phyloP scores from a whole-genome alignment of 768 basidiomycete genomes.

The Sistotremastrum niveocremeum region DNA sequence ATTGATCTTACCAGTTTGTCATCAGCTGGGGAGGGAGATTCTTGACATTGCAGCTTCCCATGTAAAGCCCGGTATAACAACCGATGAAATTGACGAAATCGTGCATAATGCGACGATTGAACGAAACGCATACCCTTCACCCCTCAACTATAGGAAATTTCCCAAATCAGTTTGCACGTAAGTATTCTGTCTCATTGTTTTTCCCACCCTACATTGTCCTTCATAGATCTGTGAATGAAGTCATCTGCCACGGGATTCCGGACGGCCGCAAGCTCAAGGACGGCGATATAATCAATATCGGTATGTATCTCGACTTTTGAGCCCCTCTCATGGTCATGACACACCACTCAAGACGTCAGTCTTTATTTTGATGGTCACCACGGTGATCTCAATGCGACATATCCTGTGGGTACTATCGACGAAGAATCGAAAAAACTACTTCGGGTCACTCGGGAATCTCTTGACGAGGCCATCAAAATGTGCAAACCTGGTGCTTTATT shows the following conservation, averaged over 20 bases:
- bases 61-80: constrained; percentile 84
- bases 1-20: neutral
- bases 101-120: constrained; percentile 88
- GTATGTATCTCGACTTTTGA: constrained; percentile 24
- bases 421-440: constrained; percentile 77
- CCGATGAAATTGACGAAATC: constrained; percentile 87
- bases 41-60: constrained; percentile 82
- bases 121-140: constrained; percentile 86
- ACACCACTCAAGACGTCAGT: constrained; percentile 45
- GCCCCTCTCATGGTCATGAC: neutral
- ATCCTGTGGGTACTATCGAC: constrained; percentile 78
- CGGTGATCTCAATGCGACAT: constrained; percentile 85
- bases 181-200: constrained; percentile 18
- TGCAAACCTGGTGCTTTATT: constrained; percentile 91
- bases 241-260: constrained; percentile 94
- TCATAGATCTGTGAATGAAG: constrained; percentile 79
- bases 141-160: constrained; percentile 80
- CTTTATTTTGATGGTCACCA: constrained; percentile 76
- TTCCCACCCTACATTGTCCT: neutral
- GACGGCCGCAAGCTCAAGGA: constrained; percentile 73
- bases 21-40: constrained; percentile 80
- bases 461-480: constrained; percentile 81
- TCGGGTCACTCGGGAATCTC: constrained; percentile 62
- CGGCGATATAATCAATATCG: constrained; percentile 95
- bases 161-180: constrained; percentile 97